phyloP scores from a whole-genome alignment of 1,284 basidiomycete genomes.

The Ustilago loliicola region DNA sequence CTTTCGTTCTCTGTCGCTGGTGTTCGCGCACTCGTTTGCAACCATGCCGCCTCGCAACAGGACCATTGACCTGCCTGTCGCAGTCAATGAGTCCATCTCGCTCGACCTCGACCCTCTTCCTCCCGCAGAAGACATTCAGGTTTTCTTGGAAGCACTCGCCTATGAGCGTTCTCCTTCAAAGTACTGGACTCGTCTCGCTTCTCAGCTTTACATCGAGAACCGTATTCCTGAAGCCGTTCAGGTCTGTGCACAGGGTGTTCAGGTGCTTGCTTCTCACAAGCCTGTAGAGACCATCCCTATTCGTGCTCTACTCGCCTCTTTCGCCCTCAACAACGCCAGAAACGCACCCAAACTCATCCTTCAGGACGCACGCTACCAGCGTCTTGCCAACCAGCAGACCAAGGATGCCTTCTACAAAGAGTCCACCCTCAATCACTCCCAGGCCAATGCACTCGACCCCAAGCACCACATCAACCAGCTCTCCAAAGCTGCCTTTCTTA shows the following conservation, averaged over 20 bases:
- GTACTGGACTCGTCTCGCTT: conserved; percentile 63
- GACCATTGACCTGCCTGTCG: conserved; percentile 62
- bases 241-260: conserved; percentile 51
- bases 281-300: conserved; percentile 56
- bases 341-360: conserved; percentile 63
- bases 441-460: conserved; percentile 48
- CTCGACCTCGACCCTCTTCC: conserved; percentile 64
- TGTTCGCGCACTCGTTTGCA: conserved; percentile 5
- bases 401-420: conserved; percentile 58
- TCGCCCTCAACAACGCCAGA: conserved; percentile 53
- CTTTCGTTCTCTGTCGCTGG: background rate
- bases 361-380: conserved; percentile 62
- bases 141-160: conserved; percentile 61
- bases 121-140: conserved; percentile 58
- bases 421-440: conserved; percentile 31
- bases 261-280: conserved; percentile 50
- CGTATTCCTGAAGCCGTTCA: conserved; percentile 54
- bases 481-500: conserved; percentile 48
- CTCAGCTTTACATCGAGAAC: conserved; percentile 56
- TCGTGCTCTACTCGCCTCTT: conserved; percentile 56
- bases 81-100: conserved; percentile 60
- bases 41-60: conserved; percentile 48
- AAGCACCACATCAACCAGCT: conserved; percentile 57
- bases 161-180: conserved; percentile 58
- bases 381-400: conserved; percentile 33